These are phyloP conservation scores for Solanum hybrid DNA, from an alignment of 305 asterid species.

Conservation along the genomic window DNA sequence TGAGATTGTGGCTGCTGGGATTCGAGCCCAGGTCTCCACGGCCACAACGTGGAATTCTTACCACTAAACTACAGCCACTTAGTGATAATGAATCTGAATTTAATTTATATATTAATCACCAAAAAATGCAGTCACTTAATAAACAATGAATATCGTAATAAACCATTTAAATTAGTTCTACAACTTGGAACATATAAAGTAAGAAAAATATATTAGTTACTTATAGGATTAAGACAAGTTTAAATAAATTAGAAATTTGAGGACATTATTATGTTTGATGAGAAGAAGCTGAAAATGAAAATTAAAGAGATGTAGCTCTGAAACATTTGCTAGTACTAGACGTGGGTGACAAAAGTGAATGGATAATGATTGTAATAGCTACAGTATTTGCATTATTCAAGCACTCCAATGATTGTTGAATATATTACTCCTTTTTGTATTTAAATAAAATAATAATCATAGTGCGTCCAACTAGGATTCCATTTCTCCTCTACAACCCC, in stretches of 20 bases:
- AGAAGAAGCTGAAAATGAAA: background rate
- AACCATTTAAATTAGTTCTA: background rate
- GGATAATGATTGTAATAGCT: background rate
- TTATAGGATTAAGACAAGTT: background rate
- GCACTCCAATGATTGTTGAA: conserved; percentile 1
- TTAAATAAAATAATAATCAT: background rate
- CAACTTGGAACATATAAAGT: background rate
- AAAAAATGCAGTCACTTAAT: background rate
- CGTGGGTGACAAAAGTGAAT: conserved; percentile 2
- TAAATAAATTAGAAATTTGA: background rate
- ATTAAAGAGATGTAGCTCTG: background rate
- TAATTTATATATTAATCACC: fast-evolving
- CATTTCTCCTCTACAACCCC: conserved; percentile 7
- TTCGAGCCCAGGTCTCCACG: background rate
- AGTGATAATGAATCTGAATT: too few species aligned
- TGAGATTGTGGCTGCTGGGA: background rate
- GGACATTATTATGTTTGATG: background rate
- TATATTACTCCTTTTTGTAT: background rate
- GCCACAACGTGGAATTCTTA: background rate
- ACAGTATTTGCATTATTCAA: conserved; percentile 3
- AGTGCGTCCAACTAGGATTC: conserved; percentile 25
- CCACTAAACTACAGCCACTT: background rate
- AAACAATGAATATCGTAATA: background rate
- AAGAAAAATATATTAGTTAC: background rate
- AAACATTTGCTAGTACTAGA: background rate